These are phyloP conservation scores for Fusarium nematophilum DNA, from an alignment of 2,329 filamentous ascomycete genomes.

Conservation along the genomic window DNA sequence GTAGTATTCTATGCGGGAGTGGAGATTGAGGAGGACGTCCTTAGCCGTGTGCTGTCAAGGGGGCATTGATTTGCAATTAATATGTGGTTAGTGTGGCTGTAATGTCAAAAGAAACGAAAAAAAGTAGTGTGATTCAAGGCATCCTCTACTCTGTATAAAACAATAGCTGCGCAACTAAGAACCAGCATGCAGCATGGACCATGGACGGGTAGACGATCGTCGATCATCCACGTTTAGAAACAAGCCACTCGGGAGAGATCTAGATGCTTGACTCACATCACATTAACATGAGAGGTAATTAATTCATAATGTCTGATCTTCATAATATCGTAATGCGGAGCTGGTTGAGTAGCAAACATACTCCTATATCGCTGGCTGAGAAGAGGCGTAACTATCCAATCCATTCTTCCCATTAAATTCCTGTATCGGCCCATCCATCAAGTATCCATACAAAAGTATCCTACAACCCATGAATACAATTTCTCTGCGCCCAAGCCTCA, in stretches of 20 bases:
- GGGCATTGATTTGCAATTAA: neutral
- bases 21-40: neutral
- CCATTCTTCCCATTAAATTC: neutral
- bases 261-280: too few species aligned
- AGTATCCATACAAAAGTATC: slow-evolving; percentile 5
- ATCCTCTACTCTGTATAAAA: neutral
- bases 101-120: slow-evolving; percentile 1
- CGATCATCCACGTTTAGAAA: too few species aligned
- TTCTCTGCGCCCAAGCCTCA: neutral
- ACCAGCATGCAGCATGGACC: neutral
- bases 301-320: too few species aligned
- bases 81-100: too few species aligned
- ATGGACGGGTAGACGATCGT: neutral
- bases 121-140: neutral
- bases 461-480: slow-evolving; percentile 6
- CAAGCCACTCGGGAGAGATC: too few species aligned
- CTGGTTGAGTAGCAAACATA: neutral
- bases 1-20: slow-evolving; percentile 6
- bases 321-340: neutral
- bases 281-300: too few species aligned
- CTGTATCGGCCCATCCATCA: neutral
- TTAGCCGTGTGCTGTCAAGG: neutral
- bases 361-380: neutral
- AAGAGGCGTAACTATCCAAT: neutral
- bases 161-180: neutral